phyloP scores from a whole-genome alignment of 73 alveolate species.

The Paramecium primaurelia region DNA sequence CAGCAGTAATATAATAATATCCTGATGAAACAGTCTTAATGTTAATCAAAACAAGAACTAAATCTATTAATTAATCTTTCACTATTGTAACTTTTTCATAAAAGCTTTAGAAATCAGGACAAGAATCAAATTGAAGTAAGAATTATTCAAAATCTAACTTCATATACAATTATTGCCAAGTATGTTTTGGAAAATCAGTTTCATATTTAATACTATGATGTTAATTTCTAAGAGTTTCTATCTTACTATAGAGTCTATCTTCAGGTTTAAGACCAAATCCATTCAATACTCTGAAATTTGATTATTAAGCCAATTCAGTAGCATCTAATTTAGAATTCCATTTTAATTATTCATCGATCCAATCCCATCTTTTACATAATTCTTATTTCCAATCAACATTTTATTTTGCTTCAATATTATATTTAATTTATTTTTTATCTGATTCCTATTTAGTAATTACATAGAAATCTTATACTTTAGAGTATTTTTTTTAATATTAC shows the following conservation, averaged over 20 bases:
- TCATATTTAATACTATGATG: neutral
- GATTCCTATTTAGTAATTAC: conserved; percentile 56
- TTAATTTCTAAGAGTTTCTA: conserved; percentile 19
- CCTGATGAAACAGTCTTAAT: conserved; percentile 10
- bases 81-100: conserved; percentile 69
- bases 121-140: conserved; percentile 73
- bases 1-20: conserved; percentile 40
- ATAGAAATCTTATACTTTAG: conserved; percentile 71
- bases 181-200: conserved; percentile 52
- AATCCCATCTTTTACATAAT: conserved; percentile 65
- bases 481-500: conserved; percentile 59
- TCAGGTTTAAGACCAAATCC: conserved; percentile 50
- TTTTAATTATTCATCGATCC: conserved; percentile 65
- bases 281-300: conserved; percentile 34
- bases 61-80: neutral
- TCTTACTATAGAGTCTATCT: conserved; percentile 67
- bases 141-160: conserved; percentile 87
- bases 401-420: conserved; percentile 72
- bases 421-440: conserved; percentile 68
- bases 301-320: conserved; percentile 47
- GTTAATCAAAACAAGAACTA: neutral
- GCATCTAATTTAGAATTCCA: neutral
- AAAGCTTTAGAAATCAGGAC: conserved; percentile 79
- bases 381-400: conserved; percentile 59
- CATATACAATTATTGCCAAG: conserved; percentile 89